Percentiles rank a stretch among this genome's conserved stretches.
Evolutionary conservation across 805 yeast genomes (phyloP).

Genomic region (Starmerella bacillaris): DNA sequence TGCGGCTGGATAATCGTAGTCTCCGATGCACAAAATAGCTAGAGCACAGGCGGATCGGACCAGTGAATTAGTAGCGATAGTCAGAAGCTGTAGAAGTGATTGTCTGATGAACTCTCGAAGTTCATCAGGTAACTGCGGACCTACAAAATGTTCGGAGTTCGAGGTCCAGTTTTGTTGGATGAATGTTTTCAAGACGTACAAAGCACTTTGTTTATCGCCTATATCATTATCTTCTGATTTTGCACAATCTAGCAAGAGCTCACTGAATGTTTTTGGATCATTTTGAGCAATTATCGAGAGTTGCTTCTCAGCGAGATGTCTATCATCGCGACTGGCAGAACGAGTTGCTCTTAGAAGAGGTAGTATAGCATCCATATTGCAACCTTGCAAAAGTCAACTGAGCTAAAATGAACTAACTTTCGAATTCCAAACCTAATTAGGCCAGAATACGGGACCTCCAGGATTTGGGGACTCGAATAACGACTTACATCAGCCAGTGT

Average conservation of each 20-base stretch:
- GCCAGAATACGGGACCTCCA: too few species aligned
- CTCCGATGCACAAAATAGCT: slow-evolving; percentile 66
- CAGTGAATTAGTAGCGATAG: slow-evolving; percentile 27
- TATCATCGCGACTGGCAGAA: slow-evolving; percentile 4
- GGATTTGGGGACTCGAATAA: too few species aligned
- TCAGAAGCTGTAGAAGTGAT: slow-evolving; percentile 33
- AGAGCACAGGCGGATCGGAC: slow-evolving; percentile 51
- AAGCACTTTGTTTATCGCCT: slow-evolving; percentile 33
- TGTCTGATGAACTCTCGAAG: slow-evolving; percentile 36
- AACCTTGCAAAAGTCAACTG: too few species aligned
- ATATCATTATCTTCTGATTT: slow-evolving; percentile 4
- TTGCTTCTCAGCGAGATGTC: slow-evolving; percentile 9
- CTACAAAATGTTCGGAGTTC: slow-evolving; percentile 57
- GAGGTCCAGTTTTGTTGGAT: slow-evolving; percentile 69
- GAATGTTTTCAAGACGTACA: slow-evolving; percentile 47
- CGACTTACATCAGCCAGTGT: too few species aligned
- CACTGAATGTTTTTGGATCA: background rate
- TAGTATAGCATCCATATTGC: background rate
- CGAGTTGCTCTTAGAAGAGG: slow-evolving; percentile 10
- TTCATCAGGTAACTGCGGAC: slow-evolving; percentile 41
- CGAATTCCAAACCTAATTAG: too few species aligned
- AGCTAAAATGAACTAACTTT: too few species aligned
- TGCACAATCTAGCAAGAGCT: background rate
- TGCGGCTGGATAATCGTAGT: slow-evolving; percentile 84
- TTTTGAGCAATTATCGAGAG: too few species aligned